A percentile compares a stretch with the other conserved stretches of the same genome.
Evolutionary conservation across 306 rosid species (phyloP).

Genomic region (Comarum palustre): DNA sequence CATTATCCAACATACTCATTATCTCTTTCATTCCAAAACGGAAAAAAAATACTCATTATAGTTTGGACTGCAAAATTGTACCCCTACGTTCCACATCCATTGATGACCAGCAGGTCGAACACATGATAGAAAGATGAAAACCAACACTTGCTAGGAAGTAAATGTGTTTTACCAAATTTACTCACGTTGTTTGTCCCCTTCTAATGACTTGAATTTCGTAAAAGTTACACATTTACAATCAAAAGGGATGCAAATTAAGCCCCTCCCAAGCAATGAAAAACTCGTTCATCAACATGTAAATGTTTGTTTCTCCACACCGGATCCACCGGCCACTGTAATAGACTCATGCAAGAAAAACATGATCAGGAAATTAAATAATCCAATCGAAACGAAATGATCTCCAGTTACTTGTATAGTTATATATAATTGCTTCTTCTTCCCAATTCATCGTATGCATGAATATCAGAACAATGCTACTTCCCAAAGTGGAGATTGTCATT

Average conservation of each 20-base stretch:
- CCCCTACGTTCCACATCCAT: no score
- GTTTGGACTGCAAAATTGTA: no score
- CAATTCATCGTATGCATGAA: slow-evolving; percentile 8
- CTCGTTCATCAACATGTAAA: slow-evolving; percentile 12
- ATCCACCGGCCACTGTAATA: slow-evolving; percentile 8
- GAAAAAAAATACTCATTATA: no score
- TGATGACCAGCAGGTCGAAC: no score
- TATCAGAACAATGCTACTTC: not conserved
- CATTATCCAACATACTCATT: no score
- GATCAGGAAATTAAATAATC: slow-evolving; percentile 4
- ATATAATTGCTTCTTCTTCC: not conserved
- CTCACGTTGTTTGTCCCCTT: slow-evolving; percentile 12
- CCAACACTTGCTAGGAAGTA: no score
- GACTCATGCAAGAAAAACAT: slow-evolving; percentile 40
- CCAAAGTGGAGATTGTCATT: slow-evolving; percentile 7
- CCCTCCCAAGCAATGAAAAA: slow-evolving; percentile 5
- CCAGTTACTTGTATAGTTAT: not conserved
- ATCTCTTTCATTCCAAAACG: no score
- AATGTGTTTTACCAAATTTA: slow-evolving; percentile 1
- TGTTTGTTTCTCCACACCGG: slow-evolving; percentile 8
- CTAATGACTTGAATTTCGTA: not conserved
- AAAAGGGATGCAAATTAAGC: not conserved
- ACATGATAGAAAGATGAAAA: no score
- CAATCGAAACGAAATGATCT: not conserved
- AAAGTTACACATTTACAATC: not conserved